Conservation (phyloP, 805 yeast species). For the Spencermartinsiella europaea region DNA sequence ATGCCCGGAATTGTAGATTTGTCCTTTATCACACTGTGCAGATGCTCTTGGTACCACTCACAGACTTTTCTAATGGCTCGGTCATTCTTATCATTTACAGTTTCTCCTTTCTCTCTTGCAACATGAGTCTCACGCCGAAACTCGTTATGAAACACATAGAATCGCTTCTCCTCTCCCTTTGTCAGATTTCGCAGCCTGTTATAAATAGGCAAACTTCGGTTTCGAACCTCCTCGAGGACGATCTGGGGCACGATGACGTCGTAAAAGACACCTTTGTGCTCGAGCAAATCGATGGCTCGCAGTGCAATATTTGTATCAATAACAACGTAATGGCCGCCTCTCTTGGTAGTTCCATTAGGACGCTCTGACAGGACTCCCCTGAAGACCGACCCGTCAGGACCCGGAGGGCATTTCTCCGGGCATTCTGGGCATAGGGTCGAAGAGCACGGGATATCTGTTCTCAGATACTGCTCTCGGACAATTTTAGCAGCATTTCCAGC, state of each 20-base stretch:
- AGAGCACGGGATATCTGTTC: slow-evolving; percentile 90
- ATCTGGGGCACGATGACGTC: slow-evolving; percentile 96
- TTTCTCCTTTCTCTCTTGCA: slow-evolving; percentile 57
- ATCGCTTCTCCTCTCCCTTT: slow-evolving; percentile 72
- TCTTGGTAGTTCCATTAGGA: slow-evolving; percentile 45
- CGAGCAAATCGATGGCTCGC: slow-evolving; percentile 85
- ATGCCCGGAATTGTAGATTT: slow-evolving; percentile 21
- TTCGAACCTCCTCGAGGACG: slow-evolving; percentile 87
- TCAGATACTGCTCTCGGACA: slow-evolving; percentile 88
- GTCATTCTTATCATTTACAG: slow-evolving; percentile 86
- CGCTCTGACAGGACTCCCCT: slow-evolving; percentile 56
- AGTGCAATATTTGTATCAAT: slow-evolving; percentile 85
- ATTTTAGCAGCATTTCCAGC: slow-evolving; percentile 87
- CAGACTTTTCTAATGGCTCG: slow-evolving; percentile 77
- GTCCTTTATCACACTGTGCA: slow-evolving; percentile 33
- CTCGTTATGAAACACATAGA: slow-evolving; percentile 90
- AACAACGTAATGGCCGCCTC: slow-evolving; percentile 75
- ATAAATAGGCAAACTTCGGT: slow-evolving; percentile 81
- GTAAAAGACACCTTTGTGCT: slow-evolving; percentile 65
- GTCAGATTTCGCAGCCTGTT: slow-evolving; percentile 74
- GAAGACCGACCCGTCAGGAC: slow-evolving; percentile 64
- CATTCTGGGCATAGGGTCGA: slow-evolving; percentile 68
- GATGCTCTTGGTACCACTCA: slow-evolving; percentile 66
- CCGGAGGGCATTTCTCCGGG: slow-evolving; percentile 47
- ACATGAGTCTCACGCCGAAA: slow-evolving; percentile 69